phyloP scores from a whole-genome alignment of 129 eudicot genomes.

The Lactuca sativa region DNA sequence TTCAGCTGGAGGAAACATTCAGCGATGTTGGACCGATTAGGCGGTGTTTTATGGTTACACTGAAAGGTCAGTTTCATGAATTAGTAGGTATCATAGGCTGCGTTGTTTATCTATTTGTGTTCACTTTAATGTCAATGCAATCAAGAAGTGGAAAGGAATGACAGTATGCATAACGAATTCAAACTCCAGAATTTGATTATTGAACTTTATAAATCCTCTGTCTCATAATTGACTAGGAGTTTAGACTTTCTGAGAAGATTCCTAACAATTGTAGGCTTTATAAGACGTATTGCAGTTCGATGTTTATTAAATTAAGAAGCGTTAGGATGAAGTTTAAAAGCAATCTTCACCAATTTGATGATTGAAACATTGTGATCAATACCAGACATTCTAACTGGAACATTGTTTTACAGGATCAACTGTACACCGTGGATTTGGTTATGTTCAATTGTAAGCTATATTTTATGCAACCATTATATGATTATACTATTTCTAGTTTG shows the following conservation, averaged over 20 bases:
- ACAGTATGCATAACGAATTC: neutral
- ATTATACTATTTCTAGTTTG: neutral
- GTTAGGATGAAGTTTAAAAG: no score
- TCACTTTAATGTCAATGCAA: neutral
- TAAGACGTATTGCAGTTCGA: neutral
- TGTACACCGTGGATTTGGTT: slow-evolving; percentile 84
- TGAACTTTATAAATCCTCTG: neutral
- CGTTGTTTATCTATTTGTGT: slow-evolving; percentile 1
- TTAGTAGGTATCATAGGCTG: neutral
- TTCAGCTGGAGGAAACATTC: slow-evolving; percentile 78
- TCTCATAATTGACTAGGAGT: neutral
- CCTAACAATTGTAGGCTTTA: neutral
- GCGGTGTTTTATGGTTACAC: slow-evolving; percentile 90
- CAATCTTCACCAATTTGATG: no score
- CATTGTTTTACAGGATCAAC: slow-evolving; percentile 53
- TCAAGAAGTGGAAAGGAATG: neutral
- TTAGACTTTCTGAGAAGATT: neutral
- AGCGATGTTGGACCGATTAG: slow-evolving; percentile 95
- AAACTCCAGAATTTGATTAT: slow-evolving; percentile 9
- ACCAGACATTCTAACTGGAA: neutral
- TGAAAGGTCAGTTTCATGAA: slow-evolving; percentile 49
- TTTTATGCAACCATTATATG: neutral
- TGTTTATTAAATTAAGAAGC: neutral
- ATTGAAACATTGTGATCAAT: no score
- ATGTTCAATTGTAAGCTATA: slow-evolving; percentile 88